These are phyloP conservation scores for Cercospora sp. DNA, from an alignment of 2,329 filamentous ascomycete species.

Conservation along the genomic window DNA sequence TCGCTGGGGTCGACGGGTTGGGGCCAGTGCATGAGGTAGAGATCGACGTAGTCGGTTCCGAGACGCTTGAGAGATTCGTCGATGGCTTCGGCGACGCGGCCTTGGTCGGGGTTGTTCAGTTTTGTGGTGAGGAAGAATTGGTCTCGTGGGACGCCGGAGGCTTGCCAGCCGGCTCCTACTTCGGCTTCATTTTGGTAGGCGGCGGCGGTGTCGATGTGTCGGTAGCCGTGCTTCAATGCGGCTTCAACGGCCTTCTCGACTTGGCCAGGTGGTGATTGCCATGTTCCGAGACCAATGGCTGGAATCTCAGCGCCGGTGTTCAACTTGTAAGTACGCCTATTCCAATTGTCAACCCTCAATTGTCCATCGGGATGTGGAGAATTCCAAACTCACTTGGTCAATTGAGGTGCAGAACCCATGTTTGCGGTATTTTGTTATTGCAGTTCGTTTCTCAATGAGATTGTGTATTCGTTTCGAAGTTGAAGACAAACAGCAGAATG, in stretches of 20 bases:
- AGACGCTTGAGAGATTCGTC: conserved; percentile 61
- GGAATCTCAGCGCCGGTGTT: conserved; percentile 76
- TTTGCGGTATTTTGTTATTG: conserved; percentile 7
- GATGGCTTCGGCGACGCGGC: conserved; percentile 64
- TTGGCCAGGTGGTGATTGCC: conserved; percentile 71
- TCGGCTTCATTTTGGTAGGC: conserved; percentile 79
- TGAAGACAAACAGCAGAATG: background rate
- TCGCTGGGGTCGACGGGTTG: conserved; percentile 63
- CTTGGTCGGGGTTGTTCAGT: conserved; percentile 78
- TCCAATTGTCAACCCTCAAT: background rate
- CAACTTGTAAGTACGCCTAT: conserved; percentile 41
- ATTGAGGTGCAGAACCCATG: conserved; percentile 45
- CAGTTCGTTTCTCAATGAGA: background rate
- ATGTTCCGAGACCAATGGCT: conserved; percentile 74
- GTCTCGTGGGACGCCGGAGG: conserved; percentile 63
- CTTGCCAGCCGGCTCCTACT: conserved; percentile 70
- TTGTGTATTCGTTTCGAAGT: background rate
- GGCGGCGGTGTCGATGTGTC: conserved; percentile 68
- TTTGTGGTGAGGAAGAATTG: conserved; percentile 79
- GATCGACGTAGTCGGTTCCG: conserved; percentile 65
- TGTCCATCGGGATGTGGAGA: background rate
- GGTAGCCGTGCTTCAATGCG: conserved; percentile 61
- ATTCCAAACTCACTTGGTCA: conserved; percentile 32
- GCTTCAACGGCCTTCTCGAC: conserved; percentile 69
- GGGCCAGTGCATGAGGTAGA: conserved; percentile 75